Percentiles rank a stretch among this genome's conserved stretches.
phyloP scores from a whole-genome alignment of 306 rosid species.

The Boehmeria nivea region DNA sequence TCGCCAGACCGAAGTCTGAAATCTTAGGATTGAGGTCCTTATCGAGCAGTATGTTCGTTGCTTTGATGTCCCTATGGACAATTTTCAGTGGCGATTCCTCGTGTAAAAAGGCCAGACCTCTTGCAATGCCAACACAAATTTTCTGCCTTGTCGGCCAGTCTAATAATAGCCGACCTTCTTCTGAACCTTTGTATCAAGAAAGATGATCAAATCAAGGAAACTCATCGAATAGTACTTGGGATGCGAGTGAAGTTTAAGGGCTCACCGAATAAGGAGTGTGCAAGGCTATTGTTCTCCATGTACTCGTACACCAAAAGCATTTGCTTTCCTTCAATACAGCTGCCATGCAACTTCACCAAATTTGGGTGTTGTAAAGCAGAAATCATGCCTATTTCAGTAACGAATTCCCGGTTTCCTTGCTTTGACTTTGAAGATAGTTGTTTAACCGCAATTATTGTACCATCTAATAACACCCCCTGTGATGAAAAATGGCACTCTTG shows the following conservation, averaged over 20 bases:
- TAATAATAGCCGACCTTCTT: slow-evolving; percentile 19
- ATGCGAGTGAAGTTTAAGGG: no score
- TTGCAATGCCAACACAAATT: slow-evolving; percentile 63
- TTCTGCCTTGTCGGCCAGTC: slow-evolving; percentile 52
- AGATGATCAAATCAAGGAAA: neutral
- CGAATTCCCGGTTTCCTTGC: slow-evolving; percentile 68
- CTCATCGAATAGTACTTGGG: no score
- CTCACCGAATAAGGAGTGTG: slow-evolving; percentile 47
- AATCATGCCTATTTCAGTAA: slow-evolving; percentile 60
- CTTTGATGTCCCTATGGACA: slow-evolving; percentile 70
- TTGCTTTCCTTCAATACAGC: slow-evolving; percentile 57
- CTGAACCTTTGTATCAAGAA: neutral
- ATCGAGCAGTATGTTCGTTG: slow-evolving; percentile 53
- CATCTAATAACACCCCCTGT: slow-evolving; percentile 53
- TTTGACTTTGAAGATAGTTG: slow-evolving; percentile 55
- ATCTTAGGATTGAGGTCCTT: slow-evolving; percentile 40
- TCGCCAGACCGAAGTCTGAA: slow-evolving; percentile 59
- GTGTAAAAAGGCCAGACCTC: slow-evolving; percentile 56
- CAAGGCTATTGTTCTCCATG: slow-evolving; percentile 67
- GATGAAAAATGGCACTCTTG: neutral
- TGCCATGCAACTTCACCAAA: slow-evolving; percentile 63
- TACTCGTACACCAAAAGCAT: slow-evolving; percentile 60
- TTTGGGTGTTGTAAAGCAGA: slow-evolving; percentile 66
- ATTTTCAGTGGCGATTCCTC: slow-evolving; percentile 58
- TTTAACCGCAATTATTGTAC: slow-evolving; percentile 58